phyloP scores from a whole-genome alignment of 192 early-diverging fungal species.

The Mortierella hygrophila region DNA sequence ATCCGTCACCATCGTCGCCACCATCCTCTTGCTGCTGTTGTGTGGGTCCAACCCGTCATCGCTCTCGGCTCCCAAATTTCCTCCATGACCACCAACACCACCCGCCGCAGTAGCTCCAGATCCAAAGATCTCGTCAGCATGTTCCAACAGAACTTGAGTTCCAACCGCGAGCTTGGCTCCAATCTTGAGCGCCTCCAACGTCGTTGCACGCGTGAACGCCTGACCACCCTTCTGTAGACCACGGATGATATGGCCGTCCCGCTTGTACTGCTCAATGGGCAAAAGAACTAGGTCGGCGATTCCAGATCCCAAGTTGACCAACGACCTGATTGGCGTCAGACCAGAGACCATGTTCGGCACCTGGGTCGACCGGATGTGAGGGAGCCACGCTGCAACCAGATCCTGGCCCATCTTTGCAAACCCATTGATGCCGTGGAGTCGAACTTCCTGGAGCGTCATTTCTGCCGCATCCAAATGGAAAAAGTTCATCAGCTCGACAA shows the following conservation, averaged over 20 bases:
- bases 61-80: constrained; percentile 6
- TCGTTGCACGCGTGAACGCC: constrained; percentile 91
- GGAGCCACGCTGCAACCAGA: constrained; percentile 85
- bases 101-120: constrained; percentile 53
- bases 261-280: constrained; percentile 93
- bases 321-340: constrained; percentile 86
- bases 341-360: constrained; percentile 91
- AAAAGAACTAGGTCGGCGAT: constrained; percentile 92
- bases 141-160: constrained; percentile 90
- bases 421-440: constrained; percentile 84
- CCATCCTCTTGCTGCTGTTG: constrained; percentile 29
- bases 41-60: constrained; percentile 16
- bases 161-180: constrained; percentile 90
- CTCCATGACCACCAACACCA: constrained; percentile 16
- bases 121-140: constrained; percentile 85
- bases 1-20: constrained; percentile 52
- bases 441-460: constrained; percentile 84
- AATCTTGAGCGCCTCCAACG: constrained; percentile 91
- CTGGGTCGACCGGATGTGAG: constrained; percentile 93
- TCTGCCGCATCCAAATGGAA: constrained; percentile 93
- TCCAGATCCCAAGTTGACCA: constrained; percentile 92
- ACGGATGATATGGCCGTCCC: constrained; percentile 91
- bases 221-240: constrained; percentile 90
- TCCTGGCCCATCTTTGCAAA: constrained; percentile 72
- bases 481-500: constrained; percentile 91